Evolutionary conservation across 805 yeast genomes (phyloP), one percentile per base, ranked within the genome.

Genomic region (Metschnikowia santaceciliae): DNA sequence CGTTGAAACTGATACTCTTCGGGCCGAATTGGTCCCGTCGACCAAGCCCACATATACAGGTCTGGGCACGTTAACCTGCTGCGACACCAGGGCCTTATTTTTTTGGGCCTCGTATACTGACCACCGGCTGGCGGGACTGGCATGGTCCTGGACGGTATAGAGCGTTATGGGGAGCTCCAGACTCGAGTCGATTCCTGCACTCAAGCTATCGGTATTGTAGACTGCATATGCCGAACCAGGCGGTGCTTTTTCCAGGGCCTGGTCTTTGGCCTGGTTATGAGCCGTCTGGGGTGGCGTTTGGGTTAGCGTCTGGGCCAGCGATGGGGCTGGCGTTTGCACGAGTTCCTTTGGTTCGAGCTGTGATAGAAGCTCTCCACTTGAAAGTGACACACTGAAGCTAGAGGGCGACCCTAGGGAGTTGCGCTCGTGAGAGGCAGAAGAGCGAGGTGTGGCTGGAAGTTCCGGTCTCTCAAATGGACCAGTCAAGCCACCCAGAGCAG

Each of bases 131-230:
- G 40, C 23, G 3, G 49, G 39, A 8, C 39, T 38, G 37, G 41
- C 19, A 42, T 55, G 59, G 44, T 67, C 69, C 11, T 66, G 70
- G 26, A 67, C 71, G 32, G 64, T 62, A 51, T 65, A 67, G 33
- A 66, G 53, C 61, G 63, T 63, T 13, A 64, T 55, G 15, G 71
- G 71, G 38, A 67, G 56, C 35, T 64, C 66, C 8, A 61, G 54
- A 10, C 47, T 49, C 20, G 63, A 58, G 50, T 67, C 70, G 6
- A 66, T 34, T 1, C 68, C 70, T 2, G 72, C 71, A 4, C 63
- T 61, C 26, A 67, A 56, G 42, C 63, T 56, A 22, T 36, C 46
- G 4, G 46, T 20, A 14, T 42, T 42, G 14, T 17, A 23, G 13
- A 6, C 36, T 6, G 19, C 19, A 26, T 7, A 35, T 3, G 3